Percentiles rank a stretch among this genome's conserved stretches.
Evolutionary conservation across 768 basidiomycete genomes (phyloP).

Genomic region (Agrocybe praecox): DNA sequence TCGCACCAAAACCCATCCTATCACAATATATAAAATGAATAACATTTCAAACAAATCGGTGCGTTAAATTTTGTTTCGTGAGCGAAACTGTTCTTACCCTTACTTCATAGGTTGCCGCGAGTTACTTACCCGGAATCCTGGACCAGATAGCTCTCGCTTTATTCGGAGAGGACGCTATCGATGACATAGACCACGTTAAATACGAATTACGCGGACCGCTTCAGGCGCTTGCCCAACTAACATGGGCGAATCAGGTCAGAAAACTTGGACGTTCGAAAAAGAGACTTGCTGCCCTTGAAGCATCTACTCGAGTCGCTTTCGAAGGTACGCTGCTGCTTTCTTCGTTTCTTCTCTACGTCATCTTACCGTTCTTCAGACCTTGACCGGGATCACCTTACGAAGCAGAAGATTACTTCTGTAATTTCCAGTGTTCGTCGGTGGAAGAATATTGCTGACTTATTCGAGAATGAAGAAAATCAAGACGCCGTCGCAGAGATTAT

Average conservation of each 20-base stretch:
- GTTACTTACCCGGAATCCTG: not conserved
- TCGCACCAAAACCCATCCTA: not conserved
- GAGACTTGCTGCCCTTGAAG: not conserved
- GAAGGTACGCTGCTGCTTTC: not conserved
- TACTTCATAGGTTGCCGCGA: not conserved
- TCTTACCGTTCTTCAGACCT: constrained; percentile 14
- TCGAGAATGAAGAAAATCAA: constrained; percentile 1
- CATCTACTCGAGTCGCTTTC: not conserved
- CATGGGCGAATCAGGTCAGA: not conserved
- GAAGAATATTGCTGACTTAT: constrained; percentile 13
- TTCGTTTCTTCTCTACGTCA: not conserved
- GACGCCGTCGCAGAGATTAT: constrained; percentile 15
- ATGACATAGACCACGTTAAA: not conserved
- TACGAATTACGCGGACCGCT: not conserved
- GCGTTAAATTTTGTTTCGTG: too few relatives aligned
- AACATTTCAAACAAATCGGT: not conserved
- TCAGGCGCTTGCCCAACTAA: not conserved
- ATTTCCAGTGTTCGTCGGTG: constrained; percentile 21
- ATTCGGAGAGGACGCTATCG: not conserved
- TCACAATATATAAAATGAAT: not conserved
- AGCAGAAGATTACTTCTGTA: constrained; percentile 10
- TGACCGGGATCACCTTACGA: constrained; percentile 1
- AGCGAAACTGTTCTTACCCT: too few relatives aligned
- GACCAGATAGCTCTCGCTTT: not conserved
- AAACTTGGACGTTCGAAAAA: not conserved